Evolutionary conservation across 2,329 filamentous ascomycete species (phyloP), one percentile per base, ranked within the genome.

Genomic region (Saccharata proteae): DNA sequence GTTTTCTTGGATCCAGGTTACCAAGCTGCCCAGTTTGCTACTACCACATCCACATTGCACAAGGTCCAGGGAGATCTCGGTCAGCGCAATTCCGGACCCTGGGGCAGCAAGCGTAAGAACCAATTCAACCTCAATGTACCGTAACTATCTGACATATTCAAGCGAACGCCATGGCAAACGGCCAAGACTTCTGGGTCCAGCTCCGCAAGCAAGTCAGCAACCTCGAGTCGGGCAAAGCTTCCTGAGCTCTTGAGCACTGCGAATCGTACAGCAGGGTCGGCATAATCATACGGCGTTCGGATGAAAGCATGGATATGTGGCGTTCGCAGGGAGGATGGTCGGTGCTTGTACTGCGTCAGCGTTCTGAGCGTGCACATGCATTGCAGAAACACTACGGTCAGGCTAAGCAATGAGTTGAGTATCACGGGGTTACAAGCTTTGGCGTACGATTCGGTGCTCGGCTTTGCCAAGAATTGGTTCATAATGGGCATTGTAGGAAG

Each of bases 111-210:
- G 45, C 46, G 58, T 58, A 43, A 32, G 45, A n/a, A n/a, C n/a
- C n/a, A n/a, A n/a, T n/a, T n/a, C n/a, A n/a, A n/a, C n/a, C n/a
- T n/a, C n/a, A n/a, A n/a, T n/a, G n/a, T 35, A n/a, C 6, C n/a
- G n/a, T n/a, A n/a, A n/a, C n/a, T n/a, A n/a, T 25, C 14, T 15
- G 10, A 31, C 18, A 23, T 20, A 13, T 18, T 4, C 21, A 28
- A 40, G 45, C 45, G 16, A 45, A 57, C 38, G 43, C 52, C n/a
- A 61, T 61, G 58, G 57, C 59, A 11, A 57, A 50, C 20, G 55
- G 56, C 17, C 57, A 61, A 39, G 51, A 57, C 37, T 64, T 64
- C 47, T 59, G 61, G 43, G 51, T 48, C 13, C 54, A 60, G 35
- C 50, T 64, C 28, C 57, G 57, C 41, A 63, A 63, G 54, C 58